Evolutionary conservation across 192 early-diverging fungal species (phyloP), one percentile per base, ranked within the genome.

Genomic region (Rhizophagus clarus): DNA sequence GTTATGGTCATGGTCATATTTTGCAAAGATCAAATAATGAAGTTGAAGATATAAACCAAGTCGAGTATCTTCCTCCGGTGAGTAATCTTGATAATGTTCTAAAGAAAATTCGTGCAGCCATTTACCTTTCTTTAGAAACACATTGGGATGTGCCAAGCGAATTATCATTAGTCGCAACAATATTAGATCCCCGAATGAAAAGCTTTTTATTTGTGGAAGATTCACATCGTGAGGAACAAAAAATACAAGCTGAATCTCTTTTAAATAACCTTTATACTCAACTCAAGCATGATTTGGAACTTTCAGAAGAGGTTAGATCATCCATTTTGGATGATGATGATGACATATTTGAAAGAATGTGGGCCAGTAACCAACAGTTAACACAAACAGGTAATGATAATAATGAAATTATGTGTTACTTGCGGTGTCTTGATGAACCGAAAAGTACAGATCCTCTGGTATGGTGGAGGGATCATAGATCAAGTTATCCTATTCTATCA

Each of bases 391-490:
- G 32, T 34, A 34, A 29, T 22, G 63, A 64, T 0, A 49, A 14
- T 49, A 14, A 49, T 64, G 8, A 64, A 14, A 29, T 64, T 64
- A 29, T 6, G 11, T 29, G 3, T 64, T 64, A 64, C 8, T 29
- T 31, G 14, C 12, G 0, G 5, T 31, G 2, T 64, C 24, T 28
- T 31, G 10, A 64, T 29, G 24, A 64, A 64, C 26, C 6, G 28
- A 64, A 64, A 29, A 64, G 7, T 64, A 10, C 14, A 29, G 24
- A 81, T 49, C 69, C 74, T 42, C 14, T 81, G 28, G 29, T 72
- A 49, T 81, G 74, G 75, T 81, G 67, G 68, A 40, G 24, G 12
- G 31, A 77, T 28, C 74, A 81, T 29, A 22, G 28, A 34, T 49
- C 74, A 72, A 61, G 29, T n/a, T 77, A 72, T 42, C 75, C 75